phyloP scores from a whole-genome alignment of 768 basidiomycete genomes.

The Dentipellis sp. region DNA sequence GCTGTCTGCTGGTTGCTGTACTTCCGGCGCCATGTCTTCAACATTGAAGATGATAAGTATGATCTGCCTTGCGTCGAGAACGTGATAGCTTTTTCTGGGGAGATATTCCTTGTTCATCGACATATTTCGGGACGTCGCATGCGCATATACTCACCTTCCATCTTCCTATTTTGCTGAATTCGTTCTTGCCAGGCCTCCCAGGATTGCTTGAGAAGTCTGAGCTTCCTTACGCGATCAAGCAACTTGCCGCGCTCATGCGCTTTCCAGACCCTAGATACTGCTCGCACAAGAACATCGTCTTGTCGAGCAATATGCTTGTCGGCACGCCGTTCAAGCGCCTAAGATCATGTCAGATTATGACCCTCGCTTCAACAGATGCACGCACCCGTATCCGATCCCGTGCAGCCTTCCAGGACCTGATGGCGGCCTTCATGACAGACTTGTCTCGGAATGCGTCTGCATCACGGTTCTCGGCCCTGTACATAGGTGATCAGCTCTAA shows the following conservation, averaged over 20 bases:
- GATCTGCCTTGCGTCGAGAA: constrained; percentile 40
- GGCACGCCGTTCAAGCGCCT: constrained; percentile 51
- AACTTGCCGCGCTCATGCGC: constrained; percentile 54
- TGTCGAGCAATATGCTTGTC: constrained; percentile 46
- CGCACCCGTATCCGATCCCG: constrained; percentile 42
- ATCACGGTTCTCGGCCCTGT: constrained; percentile 12
- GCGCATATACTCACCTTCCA: constrained; percentile 33
- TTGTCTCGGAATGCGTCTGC: constrained; percentile 36
- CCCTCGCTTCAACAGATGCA: constrained; percentile 1
- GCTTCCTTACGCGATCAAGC: constrained; percentile 41
- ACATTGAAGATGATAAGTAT: constrained; percentile 22
- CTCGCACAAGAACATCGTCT: constrained; percentile 48
- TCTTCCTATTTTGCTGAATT: constrained; percentile 27
- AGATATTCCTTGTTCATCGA: neutral
- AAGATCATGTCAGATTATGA: neutral
- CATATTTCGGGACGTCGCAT: neutral
- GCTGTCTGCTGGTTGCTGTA: constrained; percentile 37
- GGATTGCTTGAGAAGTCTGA: constrained; percentile 34
- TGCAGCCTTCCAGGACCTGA: constrained; percentile 49
- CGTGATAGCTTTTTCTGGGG: constrained; percentile 37
- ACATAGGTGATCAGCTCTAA: no score
- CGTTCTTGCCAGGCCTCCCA: constrained; percentile 44
- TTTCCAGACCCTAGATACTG: constrained; percentile 56
- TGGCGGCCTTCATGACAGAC: constrained; percentile 32
- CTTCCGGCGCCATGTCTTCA: constrained; percentile 39